phyloP scores from a whole-genome alignment of 441 rosid genomes.

The Codiaeum variegatum region DNA sequence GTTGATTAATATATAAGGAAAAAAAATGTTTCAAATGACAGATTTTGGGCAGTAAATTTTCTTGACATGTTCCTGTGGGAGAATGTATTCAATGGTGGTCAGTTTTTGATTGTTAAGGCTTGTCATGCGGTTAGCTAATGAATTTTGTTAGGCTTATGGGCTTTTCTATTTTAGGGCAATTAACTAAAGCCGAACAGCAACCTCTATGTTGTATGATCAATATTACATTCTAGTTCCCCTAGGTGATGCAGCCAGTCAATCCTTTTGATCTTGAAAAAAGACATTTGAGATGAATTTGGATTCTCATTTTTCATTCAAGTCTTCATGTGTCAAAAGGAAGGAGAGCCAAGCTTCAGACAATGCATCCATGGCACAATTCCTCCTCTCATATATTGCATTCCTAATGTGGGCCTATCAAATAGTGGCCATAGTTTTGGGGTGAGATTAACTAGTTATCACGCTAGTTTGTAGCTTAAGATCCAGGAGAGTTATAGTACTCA shows the following conservation, averaged over 20 bases:
- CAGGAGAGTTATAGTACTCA: too few species aligned
- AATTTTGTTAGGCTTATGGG: not conserved
- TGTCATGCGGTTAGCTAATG: not conserved
- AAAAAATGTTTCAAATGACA: conserved; percentile 27
- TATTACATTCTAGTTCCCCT: not conserved
- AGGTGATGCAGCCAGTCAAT: not conserved
- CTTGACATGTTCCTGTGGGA: not conserved
- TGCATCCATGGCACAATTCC: too few species aligned
- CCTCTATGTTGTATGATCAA: not conserved
- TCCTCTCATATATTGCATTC: too few species aligned
- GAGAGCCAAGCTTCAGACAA: too few species aligned
- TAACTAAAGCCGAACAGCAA: not conserved
- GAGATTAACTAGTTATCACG: too few species aligned
- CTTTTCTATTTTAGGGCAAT: not conserved
- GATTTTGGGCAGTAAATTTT: conserved; percentile 22
- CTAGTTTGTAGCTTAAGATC: too few species aligned
- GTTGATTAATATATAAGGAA: conserved; percentile 27
- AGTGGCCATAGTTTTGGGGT: too few species aligned
- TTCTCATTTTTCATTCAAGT: not conserved
- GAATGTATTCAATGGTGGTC: not conserved
- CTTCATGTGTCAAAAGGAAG: too few species aligned
- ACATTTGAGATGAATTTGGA: not conserved
- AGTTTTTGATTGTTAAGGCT: not conserved
- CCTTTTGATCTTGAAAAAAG: not conserved
- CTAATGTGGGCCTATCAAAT: too few species aligned